Percentiles rank a stretch among this genome's conserved stretches.
Evolutionary conservation across 805 yeast species (phyloP).

Genomic region (Teunomyces gatunensis): DNA sequence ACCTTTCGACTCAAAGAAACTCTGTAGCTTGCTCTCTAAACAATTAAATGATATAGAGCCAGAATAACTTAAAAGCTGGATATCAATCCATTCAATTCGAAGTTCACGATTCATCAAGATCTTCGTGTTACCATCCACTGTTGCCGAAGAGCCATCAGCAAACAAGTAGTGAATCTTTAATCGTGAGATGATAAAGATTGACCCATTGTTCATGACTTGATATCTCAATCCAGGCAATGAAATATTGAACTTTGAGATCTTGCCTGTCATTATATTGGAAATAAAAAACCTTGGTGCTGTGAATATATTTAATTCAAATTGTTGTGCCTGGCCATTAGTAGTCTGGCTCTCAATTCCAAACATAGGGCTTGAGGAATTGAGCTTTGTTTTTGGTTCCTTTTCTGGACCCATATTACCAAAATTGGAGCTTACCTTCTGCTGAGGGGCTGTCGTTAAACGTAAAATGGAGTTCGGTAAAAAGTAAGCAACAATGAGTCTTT

Average conservation of each 20-base stretch:
- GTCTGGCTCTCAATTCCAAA: constrained; percentile 6
- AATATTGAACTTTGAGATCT: constrained; percentile 24
- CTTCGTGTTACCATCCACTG: constrained; percentile 58
- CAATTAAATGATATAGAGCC: constrained; percentile 22
- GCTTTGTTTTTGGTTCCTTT: constrained; percentile 4
- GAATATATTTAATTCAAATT: constrained; percentile 61
- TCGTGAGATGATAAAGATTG: constrained; percentile 32
- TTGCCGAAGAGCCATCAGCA: constrained; percentile 68
- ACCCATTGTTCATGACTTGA: constrained; percentile 40
- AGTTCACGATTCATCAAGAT: constrained; percentile 61
- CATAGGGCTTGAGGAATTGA: constrained; percentile 1
- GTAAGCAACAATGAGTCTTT: constrained; percentile 29
- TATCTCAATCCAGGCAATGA: constrained; percentile 36
- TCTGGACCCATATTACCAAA: constrained; percentile 3
- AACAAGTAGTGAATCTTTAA: constrained; percentile 39
- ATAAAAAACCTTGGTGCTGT: constrained; percentile 64
- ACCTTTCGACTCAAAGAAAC: constrained; percentile 9
- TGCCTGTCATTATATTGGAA: constrained; percentile 49
- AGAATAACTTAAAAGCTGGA: constrained; percentile 36
- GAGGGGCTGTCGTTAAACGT: constrained; percentile 24
- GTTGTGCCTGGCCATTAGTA: constrained; percentile 19
- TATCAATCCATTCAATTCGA: constrained; percentile 71
- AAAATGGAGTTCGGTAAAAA: constrained; percentile 31
- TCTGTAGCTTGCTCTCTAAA: constrained; percentile 27
- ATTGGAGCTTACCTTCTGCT: constrained; percentile 1